Evolutionary conservation across 2,329 filamentous ascomycete species (phyloP).

Genomic region (Amesomyces nigricolor): DNA sequence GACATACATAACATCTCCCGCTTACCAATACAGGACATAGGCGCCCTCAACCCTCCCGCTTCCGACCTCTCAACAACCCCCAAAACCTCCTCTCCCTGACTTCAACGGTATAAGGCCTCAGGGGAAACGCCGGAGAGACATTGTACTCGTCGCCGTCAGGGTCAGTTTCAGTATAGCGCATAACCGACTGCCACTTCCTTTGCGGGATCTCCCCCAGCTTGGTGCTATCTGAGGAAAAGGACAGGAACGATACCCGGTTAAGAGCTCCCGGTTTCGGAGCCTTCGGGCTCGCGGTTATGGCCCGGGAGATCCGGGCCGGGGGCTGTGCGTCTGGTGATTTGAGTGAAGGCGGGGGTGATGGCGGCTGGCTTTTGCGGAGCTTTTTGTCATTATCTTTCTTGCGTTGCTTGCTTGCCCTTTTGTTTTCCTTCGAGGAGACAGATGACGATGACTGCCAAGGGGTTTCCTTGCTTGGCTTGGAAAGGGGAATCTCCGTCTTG

Average conservation of each 20-base stretch:
- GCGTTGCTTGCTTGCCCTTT: neutral
- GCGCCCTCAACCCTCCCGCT: neutral
- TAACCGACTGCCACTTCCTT: slow-evolving; percentile 25
- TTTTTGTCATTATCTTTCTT: neutral
- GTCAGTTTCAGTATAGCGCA: slow-evolving; percentile 13
- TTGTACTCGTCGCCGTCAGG: slow-evolving; percentile 27
- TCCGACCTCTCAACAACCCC: slow-evolving; percentile 26
- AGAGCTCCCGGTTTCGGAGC: slow-evolving; percentile 3
- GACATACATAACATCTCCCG: no score
- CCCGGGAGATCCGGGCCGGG: neutral
- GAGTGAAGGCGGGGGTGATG: neutral
- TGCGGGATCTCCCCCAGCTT: slow-evolving; percentile 33
- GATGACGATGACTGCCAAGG: neutral
- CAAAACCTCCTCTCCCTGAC: slow-evolving; percentile 28
- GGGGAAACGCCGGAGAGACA: slow-evolving; percentile 30
- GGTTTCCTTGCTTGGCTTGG: neutral
- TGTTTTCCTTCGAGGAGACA: neutral
- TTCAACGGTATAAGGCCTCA: slow-evolving; percentile 29
- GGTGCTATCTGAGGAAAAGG: slow-evolving; percentile 33
- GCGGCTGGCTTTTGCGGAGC: neutral
- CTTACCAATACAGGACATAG: no score
- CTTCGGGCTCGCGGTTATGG: neutral
- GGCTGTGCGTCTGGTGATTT: neutral
- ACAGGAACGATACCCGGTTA: slow-evolving; percentile 30
- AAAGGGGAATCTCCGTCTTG: neutral